These are phyloP conservation scores for Prunus davidiana DNA, from an alignment of 306 rosid genomes.

Conservation along the genomic window DNA sequence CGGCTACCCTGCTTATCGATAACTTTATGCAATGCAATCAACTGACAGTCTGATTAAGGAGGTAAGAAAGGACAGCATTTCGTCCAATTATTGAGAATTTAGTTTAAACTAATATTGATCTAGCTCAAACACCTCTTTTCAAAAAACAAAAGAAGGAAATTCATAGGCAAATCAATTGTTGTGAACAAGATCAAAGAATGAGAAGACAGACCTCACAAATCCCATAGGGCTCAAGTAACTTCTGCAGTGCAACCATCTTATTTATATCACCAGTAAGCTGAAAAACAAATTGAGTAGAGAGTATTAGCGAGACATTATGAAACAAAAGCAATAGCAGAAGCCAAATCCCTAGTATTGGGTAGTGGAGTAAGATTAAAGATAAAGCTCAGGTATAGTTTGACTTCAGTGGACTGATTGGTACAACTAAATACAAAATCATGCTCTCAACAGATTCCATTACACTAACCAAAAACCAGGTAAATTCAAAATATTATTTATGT, in stretches of 20 bases:
- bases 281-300: not conserved
- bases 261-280: slow-evolving; percentile 61
- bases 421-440: not conserved
- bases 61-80: too few species aligned
- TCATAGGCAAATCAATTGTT: not conserved
- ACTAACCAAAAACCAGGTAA: not conserved
- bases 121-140: not conserved
- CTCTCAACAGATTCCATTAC: not conserved
- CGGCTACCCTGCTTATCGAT: too few species aligned
- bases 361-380: not conserved
- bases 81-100: too few species aligned
- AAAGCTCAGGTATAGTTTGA: not conserved
- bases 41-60: too few species aligned
- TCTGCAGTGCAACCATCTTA: slow-evolving; percentile 65
- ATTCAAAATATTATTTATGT: too few species aligned
- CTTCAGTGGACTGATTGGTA: not conserved
- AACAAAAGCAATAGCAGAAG: not conserved
- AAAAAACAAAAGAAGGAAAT: not conserved
- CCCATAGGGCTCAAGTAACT: slow-evolving; percentile 51
- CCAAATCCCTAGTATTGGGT: not conserved
- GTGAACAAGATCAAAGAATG: not conserved
- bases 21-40: too few species aligned
- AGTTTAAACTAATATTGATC: not conserved
- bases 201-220: slow-evolving; percentile 54
- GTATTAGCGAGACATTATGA: not conserved